Base-by-base conservation (phyloP, 1,284 basidiomycete genomes). In the Pholiota adiposa region DNA sequence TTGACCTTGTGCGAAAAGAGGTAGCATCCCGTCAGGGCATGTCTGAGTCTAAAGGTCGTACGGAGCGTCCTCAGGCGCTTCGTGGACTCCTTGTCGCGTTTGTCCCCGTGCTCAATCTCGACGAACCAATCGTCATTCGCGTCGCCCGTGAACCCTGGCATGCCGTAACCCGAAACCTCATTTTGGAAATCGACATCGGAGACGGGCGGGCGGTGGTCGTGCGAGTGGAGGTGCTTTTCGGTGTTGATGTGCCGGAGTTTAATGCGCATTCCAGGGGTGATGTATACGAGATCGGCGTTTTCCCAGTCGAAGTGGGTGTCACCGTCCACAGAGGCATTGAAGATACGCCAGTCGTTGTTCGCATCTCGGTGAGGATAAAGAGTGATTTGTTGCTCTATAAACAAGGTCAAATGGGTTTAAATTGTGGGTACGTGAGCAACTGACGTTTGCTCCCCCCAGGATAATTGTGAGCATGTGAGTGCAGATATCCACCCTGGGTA, bases 121-220 rank as follows among this genome's bases (percentile, higher is more conserved):
- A 99, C 83, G 63, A 92, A 80, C 87, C 96, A 99, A 73, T 98
- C 94, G 73, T 99, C 97, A 73, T 99, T 98, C 55, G 88, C 85
- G 71, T 98, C 97, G 14, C 94, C 95, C 0, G 75, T 73, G 69
- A 90, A 97, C n/a, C 88, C 90, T 1, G 87, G 78, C 78, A 93
- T 90, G 2, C 97, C 97, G 70, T 99, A 99, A 0, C 82, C 95
- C 1, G 96, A 97, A 0, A 98, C 96, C 73, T 99, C 97, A 71
- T 98, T 97, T 79, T 99, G 97, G 81, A 98, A 99, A 68, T 99
- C 97, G 56, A 97, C 95, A 60, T 99, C 97, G 50, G 93, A 96
- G n/a, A 99, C 88, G 14, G 96, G 96, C 2, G 97, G 94, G 38
- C 97, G 90, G 65, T 92, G 78, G 67, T 98, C 96, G 76, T 99